phyloP scores from a whole-genome alignment of 306 rosid genomes.

The Canavalia ensiformis region DNA sequence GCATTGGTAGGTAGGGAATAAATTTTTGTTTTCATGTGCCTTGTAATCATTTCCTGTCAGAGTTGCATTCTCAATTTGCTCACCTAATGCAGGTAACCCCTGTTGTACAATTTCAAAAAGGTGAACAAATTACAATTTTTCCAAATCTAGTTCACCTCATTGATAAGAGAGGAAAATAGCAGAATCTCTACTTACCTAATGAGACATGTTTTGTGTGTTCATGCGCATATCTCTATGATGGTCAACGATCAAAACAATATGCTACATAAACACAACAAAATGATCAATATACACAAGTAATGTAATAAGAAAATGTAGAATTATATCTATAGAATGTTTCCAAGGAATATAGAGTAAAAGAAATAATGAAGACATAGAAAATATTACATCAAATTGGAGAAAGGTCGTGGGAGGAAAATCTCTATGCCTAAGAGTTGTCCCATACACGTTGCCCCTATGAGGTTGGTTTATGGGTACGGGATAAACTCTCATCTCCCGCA shows the following conservation, averaged over 20 bases:
- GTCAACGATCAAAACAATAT: slow-evolving; percentile 68
- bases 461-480: slow-evolving; percentile 64
- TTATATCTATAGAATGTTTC: background rate
- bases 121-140: background rate
- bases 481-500: slow-evolving; percentile 65
- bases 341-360: background rate
- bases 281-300: background rate
- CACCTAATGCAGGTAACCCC: slow-evolving; percentile 86
- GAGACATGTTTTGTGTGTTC: slow-evolving; percentile 87
- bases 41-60: slow-evolving; percentile 60
- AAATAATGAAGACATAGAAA: slow-evolving; percentile 6
- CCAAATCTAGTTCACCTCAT: background rate
- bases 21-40: slow-evolving; percentile 59
- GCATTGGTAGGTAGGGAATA: slow-evolving; percentile 53
- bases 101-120: slow-evolving; percentile 50
- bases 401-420: slow-evolving; percentile 70
- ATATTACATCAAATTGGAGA: slow-evolving; percentile 80
- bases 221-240: slow-evolving; percentile 83
- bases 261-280: slow-evolving; percentile 51
- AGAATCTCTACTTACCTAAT: slow-evolving; percentile 61
- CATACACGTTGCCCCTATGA: slow-evolving; percentile 64
- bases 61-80: slow-evolving; percentile 79
- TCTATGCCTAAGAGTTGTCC: slow-evolving; percentile 64
- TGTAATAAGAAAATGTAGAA: background rate
- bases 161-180: background rate